phyloP scores from a whole-genome alignment of 805 yeast genomes.

The Blastobotrys americana region DNA sequence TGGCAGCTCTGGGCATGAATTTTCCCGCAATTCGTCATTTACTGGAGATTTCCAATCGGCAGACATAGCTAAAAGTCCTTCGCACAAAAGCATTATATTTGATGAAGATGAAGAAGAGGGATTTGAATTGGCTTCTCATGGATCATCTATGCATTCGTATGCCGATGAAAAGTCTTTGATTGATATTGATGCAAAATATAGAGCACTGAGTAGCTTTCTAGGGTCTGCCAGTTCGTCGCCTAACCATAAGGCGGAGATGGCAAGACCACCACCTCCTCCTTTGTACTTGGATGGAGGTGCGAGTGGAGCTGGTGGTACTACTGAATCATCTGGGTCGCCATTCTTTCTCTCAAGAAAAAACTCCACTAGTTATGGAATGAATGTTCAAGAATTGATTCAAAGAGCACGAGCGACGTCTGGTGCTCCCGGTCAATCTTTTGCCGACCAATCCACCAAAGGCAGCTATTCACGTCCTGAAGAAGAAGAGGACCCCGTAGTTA shows the following conservation, averaged over 20 bases:
- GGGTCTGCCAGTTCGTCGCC: slow-evolving; percentile 9
- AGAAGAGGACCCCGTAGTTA: slow-evolving; percentile 28
- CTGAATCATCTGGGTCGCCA: slow-evolving; percentile 7
- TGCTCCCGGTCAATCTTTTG: slow-evolving; percentile 10
- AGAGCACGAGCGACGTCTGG: background rate
- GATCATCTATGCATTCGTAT: slow-evolving; percentile 38
- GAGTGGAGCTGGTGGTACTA: background rate
- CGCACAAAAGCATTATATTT: slow-evolving; percentile 6
- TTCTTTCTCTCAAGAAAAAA: background rate
- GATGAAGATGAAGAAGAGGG: slow-evolving; percentile 14
- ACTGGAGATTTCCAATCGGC: slow-evolving; percentile 7
- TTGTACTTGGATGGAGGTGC: slow-evolving; percentile 2
- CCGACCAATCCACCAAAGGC: slow-evolving; percentile 25
- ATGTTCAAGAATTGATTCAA: background rate
- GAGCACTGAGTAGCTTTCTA: slow-evolving; percentile 33
- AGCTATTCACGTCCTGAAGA: slow-evolving; percentile 13
- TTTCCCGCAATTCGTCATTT: too few species aligned
- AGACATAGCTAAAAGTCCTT: slow-evolving; percentile 1
- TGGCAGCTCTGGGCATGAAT: too few species aligned
- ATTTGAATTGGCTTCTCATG: background rate
- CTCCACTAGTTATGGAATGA: background rate
- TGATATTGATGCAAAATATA: slow-evolving; percentile 60
- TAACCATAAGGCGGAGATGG: slow-evolving; percentile 13
- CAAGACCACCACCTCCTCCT: slow-evolving; percentile 15
- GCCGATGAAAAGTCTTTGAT: slow-evolving; percentile 57